phyloP scores from a whole-genome alignment of 805 yeast species.

The Monosporozyma servazzii region DNA sequence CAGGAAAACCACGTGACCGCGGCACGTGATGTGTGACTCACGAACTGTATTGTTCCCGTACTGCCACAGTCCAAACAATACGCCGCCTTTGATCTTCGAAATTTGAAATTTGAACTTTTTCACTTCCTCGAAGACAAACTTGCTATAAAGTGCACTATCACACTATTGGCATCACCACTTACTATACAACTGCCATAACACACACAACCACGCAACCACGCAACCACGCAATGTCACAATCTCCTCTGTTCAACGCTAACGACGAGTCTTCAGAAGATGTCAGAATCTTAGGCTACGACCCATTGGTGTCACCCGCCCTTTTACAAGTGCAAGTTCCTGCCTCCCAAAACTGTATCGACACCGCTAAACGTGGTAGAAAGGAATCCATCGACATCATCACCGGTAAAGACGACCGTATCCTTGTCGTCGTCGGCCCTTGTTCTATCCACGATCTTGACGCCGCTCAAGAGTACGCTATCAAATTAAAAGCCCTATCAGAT shows the following conservation, averaged over 20 bases:
- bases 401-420: constrained; percentile 78
- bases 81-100: too few relatives aligned
- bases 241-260: constrained; percentile 31
- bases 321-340: constrained; percentile 79
- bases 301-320: constrained; percentile 89
- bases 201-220: background rate
- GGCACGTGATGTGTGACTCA: too few relatives aligned
- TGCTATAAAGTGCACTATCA: too few relatives aligned
- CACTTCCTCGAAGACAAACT: too few relatives aligned
- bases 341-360: constrained; percentile 52
- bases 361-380: constrained; percentile 65
- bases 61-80: too few relatives aligned
- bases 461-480: constrained; percentile 77
- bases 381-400: constrained; percentile 65
- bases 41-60: too few relatives aligned
- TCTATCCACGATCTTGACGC: constrained; percentile 91
- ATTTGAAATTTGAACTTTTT: too few relatives aligned
- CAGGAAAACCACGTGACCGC: too few relatives aligned
- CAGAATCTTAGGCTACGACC: constrained; percentile 82
- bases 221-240: constrained; percentile 3
- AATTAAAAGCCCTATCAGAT: constrained; percentile 49
- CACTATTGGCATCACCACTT: too few relatives aligned
- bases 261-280: constrained; percentile 59
- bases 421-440: constrained; percentile 93
- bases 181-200: too few relatives aligned